A percentile compares a stretch with the other conserved stretches of the same genome.
phyloP scores from a whole-genome alignment of 176 grass and related monocot genomes.

The Carex littledalei region DNA sequence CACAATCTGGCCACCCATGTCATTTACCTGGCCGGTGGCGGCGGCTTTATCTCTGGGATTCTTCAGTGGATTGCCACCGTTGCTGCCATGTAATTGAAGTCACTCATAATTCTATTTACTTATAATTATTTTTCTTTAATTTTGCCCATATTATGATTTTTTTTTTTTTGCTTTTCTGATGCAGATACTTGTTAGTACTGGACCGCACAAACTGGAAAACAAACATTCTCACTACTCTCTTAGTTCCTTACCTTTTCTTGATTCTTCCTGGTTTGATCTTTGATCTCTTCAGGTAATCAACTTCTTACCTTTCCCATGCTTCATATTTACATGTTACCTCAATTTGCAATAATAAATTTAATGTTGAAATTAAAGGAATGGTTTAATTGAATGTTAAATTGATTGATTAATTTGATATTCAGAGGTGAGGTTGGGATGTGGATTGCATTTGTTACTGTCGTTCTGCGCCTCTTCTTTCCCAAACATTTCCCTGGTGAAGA shows the following conservation, averaged over 20 bases:
- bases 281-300: conserved; percentile 41
- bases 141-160: neutral
- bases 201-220: conserved; percentile 96
- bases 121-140: no score
- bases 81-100: conserved; percentile 52
- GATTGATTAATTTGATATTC: conserved; percentile 18
- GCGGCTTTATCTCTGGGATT: conserved; percentile 43
- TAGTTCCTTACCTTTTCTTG: conserved; percentile 88
- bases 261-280: conserved; percentile 62
- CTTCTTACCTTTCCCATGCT: neutral
- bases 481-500: conserved; percentile 58
- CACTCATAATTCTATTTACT: neutral
- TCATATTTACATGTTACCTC: neutral
- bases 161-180: conserved; percentile 20
- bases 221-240: conserved; percentile 76
- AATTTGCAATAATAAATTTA: neutral
- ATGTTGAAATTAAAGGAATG: neutral
- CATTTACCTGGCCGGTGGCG: conserved; percentile 38
- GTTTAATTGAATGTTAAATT: neutral
- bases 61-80: conserved; percentile 70
- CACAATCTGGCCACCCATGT: conserved; percentile 66
- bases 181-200: conserved; percentile 75
- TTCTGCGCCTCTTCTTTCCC: conserved; percentile 81
- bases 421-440: conserved; percentile 85
- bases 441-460: conserved; percentile 58